Evolutionary conservation across 768 basidiomycete species (phyloP), one percentile per base, ranked within the genome.

Genomic region (Tephrocybe sp.): DNA sequence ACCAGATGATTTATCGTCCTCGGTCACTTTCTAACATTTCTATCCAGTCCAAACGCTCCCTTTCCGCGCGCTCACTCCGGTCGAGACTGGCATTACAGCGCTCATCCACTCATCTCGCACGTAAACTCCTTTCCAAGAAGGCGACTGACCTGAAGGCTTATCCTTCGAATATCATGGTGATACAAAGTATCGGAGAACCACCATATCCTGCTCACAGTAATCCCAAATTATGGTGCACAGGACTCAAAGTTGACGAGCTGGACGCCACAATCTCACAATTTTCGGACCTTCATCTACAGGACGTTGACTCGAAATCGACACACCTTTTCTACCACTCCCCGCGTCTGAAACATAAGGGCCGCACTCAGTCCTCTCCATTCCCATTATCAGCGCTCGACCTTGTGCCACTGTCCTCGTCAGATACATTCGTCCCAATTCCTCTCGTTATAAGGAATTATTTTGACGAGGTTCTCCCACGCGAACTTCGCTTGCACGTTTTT

Each of bases 391-490:
- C 74, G 5, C 69, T 87, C 45, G 87, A 89, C 54, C 69, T 79
- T 49, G 69, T 87, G 22, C 79, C 84, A 4, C 60, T 69, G 21
- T 62, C 69, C n/a, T 65, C 71, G 7, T 64, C 74, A 21, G 82
- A 84, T 56, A 58, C 77, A 9, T 82, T 81, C 59, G 62, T 67
- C 31, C 79, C 84, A 12, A 66, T 84, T 47, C 75, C 76, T 4
- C 52, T 77, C 27, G 55, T 75, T 31, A 64, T 73, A n/a, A 73
- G 63, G 19, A 80, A 82, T 56, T 76, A 83, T 59, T 89, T 92
- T 54, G 86, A 89, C 58, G 80, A 83, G 21, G 62, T 75, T 44
- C 72, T 93, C 11, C 91, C 91, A 5, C 79, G 74, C 47, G 91
- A 94, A 62, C 68, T 92, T 44, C 82, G 75, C 51, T 65, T 93